A percentile compares a stretch with the other conserved stretches of the same genome.
Evolutionary conservation across 164 flowering plant genomes (phyloP).

Genomic region (Dillenia turbinata): DNA sequence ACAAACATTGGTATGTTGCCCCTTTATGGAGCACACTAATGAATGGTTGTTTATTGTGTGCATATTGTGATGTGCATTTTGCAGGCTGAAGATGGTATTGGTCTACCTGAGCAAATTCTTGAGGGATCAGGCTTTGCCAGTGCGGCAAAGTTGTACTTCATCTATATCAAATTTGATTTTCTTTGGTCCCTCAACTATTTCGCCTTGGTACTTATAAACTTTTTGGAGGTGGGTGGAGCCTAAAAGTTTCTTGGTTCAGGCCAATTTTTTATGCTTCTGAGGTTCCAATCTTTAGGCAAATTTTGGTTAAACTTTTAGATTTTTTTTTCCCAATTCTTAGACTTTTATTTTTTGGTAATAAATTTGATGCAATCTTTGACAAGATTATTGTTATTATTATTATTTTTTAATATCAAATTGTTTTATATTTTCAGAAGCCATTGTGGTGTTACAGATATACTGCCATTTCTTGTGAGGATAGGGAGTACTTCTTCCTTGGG

Average conservation of each 20-base stretch:
- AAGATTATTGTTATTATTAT: constrained; percentile 1
- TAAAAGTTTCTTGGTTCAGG: constrained; percentile 1
- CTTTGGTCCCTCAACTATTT: constrained; percentile 80
- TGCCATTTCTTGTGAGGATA: constrained; percentile 48
- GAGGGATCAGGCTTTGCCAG: constrained; percentile 53
- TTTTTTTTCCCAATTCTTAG: neutral
- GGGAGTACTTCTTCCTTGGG: constrained; percentile 82
- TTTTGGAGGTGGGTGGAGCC: constrained; percentile 64
- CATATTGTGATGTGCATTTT: constrained; percentile 13
- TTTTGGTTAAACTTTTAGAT: neutral
- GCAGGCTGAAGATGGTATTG: constrained; percentile 98
- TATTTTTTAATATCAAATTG: neutral
- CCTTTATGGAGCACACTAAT: no score
- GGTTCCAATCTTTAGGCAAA: neutral
- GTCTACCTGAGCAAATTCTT: constrained; percentile 83
- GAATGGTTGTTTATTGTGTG: no score
- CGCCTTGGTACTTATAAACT: constrained; percentile 66
- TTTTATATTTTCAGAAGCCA: constrained; percentile 59
- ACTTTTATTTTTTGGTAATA: neutral
- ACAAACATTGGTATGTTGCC: no score
- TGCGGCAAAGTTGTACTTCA: constrained; percentile 65
- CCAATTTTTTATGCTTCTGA: neutral
- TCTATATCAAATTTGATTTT: constrained; percentile 52
- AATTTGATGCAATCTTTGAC: neutral
- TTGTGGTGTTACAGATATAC: constrained; percentile 62